Base-by-base conservation (phyloP, 768 basidiomycete species). In the Boletus tylopilopsis region DNA sequence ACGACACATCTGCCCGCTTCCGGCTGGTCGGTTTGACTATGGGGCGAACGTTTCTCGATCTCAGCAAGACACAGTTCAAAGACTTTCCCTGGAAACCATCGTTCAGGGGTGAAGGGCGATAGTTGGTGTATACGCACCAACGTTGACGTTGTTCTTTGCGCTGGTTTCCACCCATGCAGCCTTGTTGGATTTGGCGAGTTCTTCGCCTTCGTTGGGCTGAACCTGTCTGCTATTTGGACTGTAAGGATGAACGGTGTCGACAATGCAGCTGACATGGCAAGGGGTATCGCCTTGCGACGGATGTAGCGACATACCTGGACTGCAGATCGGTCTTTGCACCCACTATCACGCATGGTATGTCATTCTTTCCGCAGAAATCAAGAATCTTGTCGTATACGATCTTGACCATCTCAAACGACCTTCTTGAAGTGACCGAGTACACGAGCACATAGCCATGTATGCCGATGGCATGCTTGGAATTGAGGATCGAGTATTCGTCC, bases 381-480 rank as follows among this genome's bases (percentile, higher is more conserved):
- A 90, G 70, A 56, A 97, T 90, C 79, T 94, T 95, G 78, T 96
- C 88, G 63, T 95, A 87, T 42, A 96, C 80, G 63, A 90, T 85
- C 65, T 87, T 82, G 58, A 97, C 79, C 91, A 97, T 96, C 60
- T 97, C 87, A 75, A 96, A 97, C 9, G 90, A 93, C 61, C 84
- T 83, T 50, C 85, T 76, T 18, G 88, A 90, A 5, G 90, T 80
- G 69, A 98, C 92, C 4, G 90, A 90, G 74, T 97, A 99, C 38
- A 97, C 94, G 60, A 99, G 83, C 62, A 99, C 81, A 68, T 90
- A 99, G 64, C 95, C 95, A 64, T 99, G 94, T 61, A 95, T 92
- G 45, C 95, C 95, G 60, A 97, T 91, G 34, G 93, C 94, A 64
- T 97, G 90, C 67, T 94, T 91, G 23, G 89, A 79, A 58, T 91